Evolutionary conservation across 768 basidiomycete species (phyloP).

Genomic region (Serpula lacrymans): DNA sequence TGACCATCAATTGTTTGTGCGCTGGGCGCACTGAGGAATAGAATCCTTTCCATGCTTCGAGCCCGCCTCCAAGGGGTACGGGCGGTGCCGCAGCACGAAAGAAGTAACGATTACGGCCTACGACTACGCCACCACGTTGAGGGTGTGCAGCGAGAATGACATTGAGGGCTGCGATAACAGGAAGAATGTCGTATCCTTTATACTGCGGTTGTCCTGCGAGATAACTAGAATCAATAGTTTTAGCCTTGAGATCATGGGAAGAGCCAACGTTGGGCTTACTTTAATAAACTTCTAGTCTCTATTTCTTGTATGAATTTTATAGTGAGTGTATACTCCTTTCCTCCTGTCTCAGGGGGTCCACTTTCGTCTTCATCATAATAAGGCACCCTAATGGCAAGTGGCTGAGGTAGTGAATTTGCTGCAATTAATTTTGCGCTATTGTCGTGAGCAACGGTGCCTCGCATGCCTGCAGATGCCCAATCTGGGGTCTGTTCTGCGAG

Average conservation of each 20-base stretch:
- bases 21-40: conserved; percentile 38
- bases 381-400: conserved; percentile 34
- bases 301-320: conserved; percentile 42
- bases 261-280: conserved; percentile 25
- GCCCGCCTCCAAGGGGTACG: conserved; percentile 45
- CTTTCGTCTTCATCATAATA: conserved; percentile 47
- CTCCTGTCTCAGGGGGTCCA: conserved; percentile 24
- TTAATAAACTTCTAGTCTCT: conserved; percentile 38
- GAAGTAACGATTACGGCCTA: conserved; percentile 53
- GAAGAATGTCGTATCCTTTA: conserved; percentile 42
- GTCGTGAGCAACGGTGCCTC: conserved; percentile 45
- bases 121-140: conserved; percentile 46
- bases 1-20: conserved; percentile 48
- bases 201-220: conserved; percentile 41
- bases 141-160: conserved; percentile 44
- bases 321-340: conserved; percentile 41
- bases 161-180: conserved; percentile 49
- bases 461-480: conserved; percentile 40
- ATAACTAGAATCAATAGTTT: conserved; percentile 33
- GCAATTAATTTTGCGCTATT: conserved; percentile 44
- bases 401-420: conserved; percentile 36
- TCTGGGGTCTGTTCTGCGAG: conserved; percentile 42
- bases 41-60: conserved; percentile 56
- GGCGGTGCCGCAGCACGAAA: conserved; percentile 35
- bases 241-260: conserved; percentile 2